Percentiles rank a stretch among this genome's conserved stretches.
Conservation (phyloP, 345 rosid species). For the Gossypium arboreum region DNA sequence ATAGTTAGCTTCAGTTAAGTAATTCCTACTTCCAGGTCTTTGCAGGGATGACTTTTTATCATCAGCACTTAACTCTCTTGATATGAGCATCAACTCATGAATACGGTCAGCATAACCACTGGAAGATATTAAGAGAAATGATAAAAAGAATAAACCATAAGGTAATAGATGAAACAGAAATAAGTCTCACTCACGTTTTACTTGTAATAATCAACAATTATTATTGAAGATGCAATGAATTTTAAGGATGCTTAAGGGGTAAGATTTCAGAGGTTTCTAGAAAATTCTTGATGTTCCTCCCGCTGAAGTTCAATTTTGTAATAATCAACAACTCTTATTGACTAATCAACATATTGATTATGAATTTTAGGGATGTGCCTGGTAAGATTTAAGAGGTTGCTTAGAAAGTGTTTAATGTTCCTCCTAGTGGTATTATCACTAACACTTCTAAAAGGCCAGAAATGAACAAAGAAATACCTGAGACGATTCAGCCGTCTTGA, state of each 20-base stretch:
- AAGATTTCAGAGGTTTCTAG: not conserved
- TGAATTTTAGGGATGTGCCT: not conserved
- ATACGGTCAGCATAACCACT: conserved; percentile 99
- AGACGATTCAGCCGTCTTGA: conserved; percentile 90
- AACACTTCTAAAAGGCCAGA: not conserved
- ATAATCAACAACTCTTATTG: not conserved
- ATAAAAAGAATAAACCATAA: conserved; percentile 15
- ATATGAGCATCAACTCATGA: conserved; percentile 78
- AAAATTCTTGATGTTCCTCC: not conserved
- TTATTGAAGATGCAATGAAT: not conserved
- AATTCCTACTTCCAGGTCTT: conserved; percentile 66
- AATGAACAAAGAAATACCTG: conserved; percentile 48
- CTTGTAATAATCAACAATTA: conserved; percentile 1
- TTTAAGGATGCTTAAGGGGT: not conserved
- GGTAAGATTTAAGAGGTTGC: not conserved
- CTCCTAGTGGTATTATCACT: not conserved
- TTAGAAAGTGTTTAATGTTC: conserved; percentile 5
- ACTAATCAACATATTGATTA: not conserved
- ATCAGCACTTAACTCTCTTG: conserved; percentile 69
- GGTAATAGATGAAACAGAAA: not conserved
- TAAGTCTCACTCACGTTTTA: not conserved
- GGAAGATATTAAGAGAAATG: conserved; percentile 19
- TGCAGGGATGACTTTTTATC: conserved; percentile 53
- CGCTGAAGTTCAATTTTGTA: not conserved
- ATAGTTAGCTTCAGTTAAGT: conserved; percentile 81